Conservation (phyloP, 2,329 filamentous ascomycete species). For the Fonsecaea monophora region DNA sequence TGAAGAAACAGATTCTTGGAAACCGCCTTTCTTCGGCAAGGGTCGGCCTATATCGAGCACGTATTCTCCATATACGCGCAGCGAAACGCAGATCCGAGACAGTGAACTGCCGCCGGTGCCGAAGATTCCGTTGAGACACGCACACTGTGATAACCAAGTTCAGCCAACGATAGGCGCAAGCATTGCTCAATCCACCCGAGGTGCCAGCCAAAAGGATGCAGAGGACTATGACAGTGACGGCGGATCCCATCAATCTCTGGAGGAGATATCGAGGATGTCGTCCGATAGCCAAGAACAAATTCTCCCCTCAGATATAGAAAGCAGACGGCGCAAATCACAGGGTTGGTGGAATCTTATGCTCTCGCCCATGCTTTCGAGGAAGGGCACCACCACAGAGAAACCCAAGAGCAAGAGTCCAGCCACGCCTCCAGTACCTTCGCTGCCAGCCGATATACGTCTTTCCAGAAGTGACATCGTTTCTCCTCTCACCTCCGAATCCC, state of each 20-base stretch:
- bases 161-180: conserved; percentile 13
- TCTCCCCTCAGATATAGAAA: conserved; percentile 39
- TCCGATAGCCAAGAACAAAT: conserved; percentile 44
- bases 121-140: conserved; percentile 44
- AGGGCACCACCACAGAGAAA: conserved; percentile 46
- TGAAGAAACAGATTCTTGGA: conserved; percentile 49
- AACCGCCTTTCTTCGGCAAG: conserved; percentile 26
- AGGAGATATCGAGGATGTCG: conserved; percentile 33
- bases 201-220: not conserved
- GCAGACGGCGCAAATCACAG: conserved; percentile 51
- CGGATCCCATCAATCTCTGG: conserved; percentile 8
- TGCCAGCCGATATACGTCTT: conserved; percentile 17
- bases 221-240: conserved; percentile 10
- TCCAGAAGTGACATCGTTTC: conserved; percentile 21
- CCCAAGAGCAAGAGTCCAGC: conserved; percentile 20
- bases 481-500: conserved; percentile 45
- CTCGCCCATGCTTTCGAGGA: conserved; percentile 52
- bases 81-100: conserved; percentile 22
- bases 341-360: conserved; percentile 59
- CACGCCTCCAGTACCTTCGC: conserved; percentile 29
- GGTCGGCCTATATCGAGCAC: conserved; percentile 50
- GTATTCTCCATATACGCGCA: conserved; percentile 49
- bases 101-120: conserved; percentile 51
- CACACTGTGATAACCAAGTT: not conserved
- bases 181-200: not conserved